Base-by-base conservation (phyloP, 1,284 basidiomycete species). In the Phaffia rhodozyma region DNA sequence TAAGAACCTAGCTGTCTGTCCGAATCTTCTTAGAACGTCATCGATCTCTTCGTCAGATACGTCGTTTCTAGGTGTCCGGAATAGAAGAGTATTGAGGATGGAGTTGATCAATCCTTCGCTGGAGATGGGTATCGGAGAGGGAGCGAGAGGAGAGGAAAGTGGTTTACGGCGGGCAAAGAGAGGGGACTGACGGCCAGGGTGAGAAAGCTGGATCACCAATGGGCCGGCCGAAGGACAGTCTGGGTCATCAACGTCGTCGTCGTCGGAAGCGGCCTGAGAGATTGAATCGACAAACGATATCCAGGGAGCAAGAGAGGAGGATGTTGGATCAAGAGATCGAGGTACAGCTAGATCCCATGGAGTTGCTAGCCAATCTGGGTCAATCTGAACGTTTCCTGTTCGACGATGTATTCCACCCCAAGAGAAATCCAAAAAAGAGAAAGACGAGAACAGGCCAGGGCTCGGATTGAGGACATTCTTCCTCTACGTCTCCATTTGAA, bases 161-260 rank as follows among this genome's bases (percentile, higher is more conserved):
- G 81, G 78, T 23, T 69, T 69, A 21, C 89, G 81, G 7, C 89
- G 89, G 7, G 86, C 71, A 57, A 89, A 67, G 66, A 85, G 85
- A 43, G 83, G 79, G 11, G 89, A 90, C 74, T 97, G 93, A 27
- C 93, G 82, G 3, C 93, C 93, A 0, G 84, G 78, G 72, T 97
- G 93, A 48, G 81, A 89, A 53, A 97, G 78, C 72, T 97, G 93
- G 78, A 93, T 84, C 25, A 81, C 69, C 0, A 73, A 71, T 1
- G 78, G 68, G 0, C 78, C 72, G 32, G 57, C 25, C 4, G 67
- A 38, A 13, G 58, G 53, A 20, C 38, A 58, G 49, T 30, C 43
- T 3, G 51, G 61, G 38, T 25, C 29, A 51, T 29, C n/a, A 47
- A 3, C 1, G 3, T 38, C 3, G 58, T 13, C 23, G 38, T 38